A percentile compares a stretch with the other conserved stretches of the same genome.
Evolutionary conservation across 805 yeast genomes (phyloP).

Genomic region (Ogataea trehalophila): DNA sequence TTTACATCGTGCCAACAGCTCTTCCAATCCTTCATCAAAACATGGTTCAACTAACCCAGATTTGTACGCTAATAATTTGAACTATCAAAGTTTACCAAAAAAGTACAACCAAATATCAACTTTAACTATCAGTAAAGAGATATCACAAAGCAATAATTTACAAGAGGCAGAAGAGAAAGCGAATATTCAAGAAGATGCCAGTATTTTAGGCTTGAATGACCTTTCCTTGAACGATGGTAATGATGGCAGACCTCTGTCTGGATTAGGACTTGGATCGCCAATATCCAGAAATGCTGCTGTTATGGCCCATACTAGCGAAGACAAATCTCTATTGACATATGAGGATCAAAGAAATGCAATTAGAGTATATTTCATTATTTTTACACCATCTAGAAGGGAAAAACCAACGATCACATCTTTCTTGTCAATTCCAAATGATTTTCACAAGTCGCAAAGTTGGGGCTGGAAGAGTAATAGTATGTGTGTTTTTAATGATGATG

Average conservation of each 20-base stretch:
- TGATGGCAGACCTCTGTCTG: not conserved
- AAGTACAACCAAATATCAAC: slow-evolving; percentile 4
- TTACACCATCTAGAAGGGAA: slow-evolving; percentile 46
- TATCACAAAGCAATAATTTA: slow-evolving; percentile 2
- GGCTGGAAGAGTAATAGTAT: slow-evolving; percentile 56
- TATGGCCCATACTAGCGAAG: slow-evolving; percentile 5
- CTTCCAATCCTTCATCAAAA: slow-evolving; percentile 33
- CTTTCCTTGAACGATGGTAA: slow-evolving; percentile 15
- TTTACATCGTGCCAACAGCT: slow-evolving; percentile 42
- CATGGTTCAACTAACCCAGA: slow-evolving; percentile 39
- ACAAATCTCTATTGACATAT: slow-evolving; percentile 34
- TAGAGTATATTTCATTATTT: slow-evolving; percentile 47
- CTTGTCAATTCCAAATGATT: slow-evolving; percentile 49
- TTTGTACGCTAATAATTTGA: slow-evolving; percentile 26
- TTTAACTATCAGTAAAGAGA: not conserved
- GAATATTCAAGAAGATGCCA: slow-evolving; percentile 22
- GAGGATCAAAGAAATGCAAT: slow-evolving; percentile 43
- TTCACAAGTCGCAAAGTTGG: slow-evolving; percentile 54
- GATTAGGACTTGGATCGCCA: not conserved
- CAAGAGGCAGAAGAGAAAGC: slow-evolving; percentile 19
- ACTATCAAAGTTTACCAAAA: slow-evolving; percentile 23
- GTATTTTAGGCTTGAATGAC: slow-evolving; percentile 13
- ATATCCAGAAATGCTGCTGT: not conserved
- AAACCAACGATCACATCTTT: slow-evolving; percentile 46
- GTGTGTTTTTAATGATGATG: slow-evolving; percentile 48